Evolutionary conservation across 306 rosid species (phyloP).

Genomic region (Malus asiatica): DNA sequence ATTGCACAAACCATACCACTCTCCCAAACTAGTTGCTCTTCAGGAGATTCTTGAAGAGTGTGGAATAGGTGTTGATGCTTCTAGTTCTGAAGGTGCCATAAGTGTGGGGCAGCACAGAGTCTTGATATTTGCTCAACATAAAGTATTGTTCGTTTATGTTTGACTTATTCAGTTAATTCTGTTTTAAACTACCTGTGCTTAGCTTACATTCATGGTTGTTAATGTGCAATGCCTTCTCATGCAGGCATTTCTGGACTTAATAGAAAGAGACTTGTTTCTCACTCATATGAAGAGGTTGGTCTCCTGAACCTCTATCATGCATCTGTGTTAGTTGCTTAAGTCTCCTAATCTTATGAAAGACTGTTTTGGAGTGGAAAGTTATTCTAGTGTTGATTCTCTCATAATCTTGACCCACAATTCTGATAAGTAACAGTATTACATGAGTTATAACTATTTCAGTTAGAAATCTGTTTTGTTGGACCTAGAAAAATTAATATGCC

Average conservation of each 20-base stretch:
- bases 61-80: constrained; percentile 83
- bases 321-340: not conserved
- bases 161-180: not conserved
- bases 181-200: not conserved
- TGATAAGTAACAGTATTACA: not conserved
- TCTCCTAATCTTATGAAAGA: not conserved
- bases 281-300: constrained; percentile 78
- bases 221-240: constrained; percentile 20
- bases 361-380: not conserved
- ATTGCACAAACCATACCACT: constrained; percentile 78
- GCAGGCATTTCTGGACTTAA: constrained; percentile 92
- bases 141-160: constrained; percentile 35
- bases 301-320: constrained; percentile 13
- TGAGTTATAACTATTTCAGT: not conserved
- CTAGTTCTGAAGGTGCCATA: constrained; percentile 59
- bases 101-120: constrained; percentile 92
- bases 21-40: constrained; percentile 93
- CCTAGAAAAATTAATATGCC: not conserved
- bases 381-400: not conserved
- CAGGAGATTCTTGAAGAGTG: constrained; percentile 95
- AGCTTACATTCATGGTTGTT: not conserved
- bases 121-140: constrained; percentile 92
- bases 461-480: not conserved
- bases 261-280: constrained; percentile 88
- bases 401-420: not conserved